Conservation (phyloP, 805 yeast species). For the Cyberlindnera americana region DNA sequence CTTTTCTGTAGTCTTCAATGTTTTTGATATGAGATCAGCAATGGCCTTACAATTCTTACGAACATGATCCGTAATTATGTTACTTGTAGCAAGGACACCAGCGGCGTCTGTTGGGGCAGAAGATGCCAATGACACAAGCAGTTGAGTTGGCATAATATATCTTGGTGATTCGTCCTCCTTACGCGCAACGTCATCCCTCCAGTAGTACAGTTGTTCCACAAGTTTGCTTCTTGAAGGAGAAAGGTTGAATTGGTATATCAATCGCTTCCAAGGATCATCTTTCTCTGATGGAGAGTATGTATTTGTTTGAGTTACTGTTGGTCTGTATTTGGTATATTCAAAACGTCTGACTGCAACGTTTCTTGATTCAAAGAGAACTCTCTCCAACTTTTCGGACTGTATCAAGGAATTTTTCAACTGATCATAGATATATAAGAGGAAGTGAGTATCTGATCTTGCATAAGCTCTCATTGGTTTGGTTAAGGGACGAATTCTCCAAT, state of each 20-base stretch:
- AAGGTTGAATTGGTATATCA: conserved; percentile 65
- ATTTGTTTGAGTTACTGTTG: conserved; percentile 25
- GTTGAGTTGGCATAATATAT: conserved; percentile 79
- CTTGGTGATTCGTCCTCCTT: conserved; percentile 78
- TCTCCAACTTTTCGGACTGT: conserved; percentile 46
- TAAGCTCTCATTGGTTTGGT: conserved; percentile 71
- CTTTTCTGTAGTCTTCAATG: conserved; percentile 24
- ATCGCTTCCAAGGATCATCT: conserved; percentile 61
- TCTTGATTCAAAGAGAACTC: conserved; percentile 71
- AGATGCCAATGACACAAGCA: conserved; percentile 58
- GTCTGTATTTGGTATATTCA: conserved; percentile 71
- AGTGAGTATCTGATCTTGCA: conserved; percentile 95
- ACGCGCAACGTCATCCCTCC: conserved; percentile 84
- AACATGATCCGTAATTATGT: conserved; percentile 49
- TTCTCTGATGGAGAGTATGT: conserved; percentile 52
- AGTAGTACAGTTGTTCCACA: conserved; percentile 59
- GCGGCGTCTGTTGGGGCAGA: conserved; percentile 55
- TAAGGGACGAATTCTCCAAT: conserved; percentile 92
- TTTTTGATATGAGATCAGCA: conserved; percentile 48
- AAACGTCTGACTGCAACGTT: conserved; percentile 77
- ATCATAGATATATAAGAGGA: conserved; percentile 76
- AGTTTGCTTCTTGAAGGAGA: conserved; percentile 50
- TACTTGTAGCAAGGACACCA: conserved; percentile 48
- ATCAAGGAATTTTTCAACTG: conserved; percentile 62
- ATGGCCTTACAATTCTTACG: conserved; percentile 55